Evolutionary conservation across 169 alveolate genomes (phyloP).

Genomic region (Eimeria necatrix): DNA sequence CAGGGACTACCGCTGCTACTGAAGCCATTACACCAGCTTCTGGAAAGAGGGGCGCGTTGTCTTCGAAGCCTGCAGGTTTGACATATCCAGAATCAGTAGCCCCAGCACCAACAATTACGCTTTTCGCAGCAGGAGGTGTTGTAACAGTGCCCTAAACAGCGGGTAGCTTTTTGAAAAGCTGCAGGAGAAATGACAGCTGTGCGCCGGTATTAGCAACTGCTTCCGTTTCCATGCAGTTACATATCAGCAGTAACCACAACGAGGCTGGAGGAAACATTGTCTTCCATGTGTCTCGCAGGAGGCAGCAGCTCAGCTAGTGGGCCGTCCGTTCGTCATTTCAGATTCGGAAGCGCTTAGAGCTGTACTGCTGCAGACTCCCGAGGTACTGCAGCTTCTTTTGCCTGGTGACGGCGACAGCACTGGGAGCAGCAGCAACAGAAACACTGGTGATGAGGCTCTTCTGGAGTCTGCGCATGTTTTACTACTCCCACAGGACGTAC

Average conservation of each 20-base stretch:
- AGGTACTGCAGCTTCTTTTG: not conserved
- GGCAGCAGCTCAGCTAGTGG: not conserved
- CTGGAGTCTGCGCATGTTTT: not conserved
- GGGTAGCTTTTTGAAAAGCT: too few species aligned
- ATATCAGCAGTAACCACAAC: too few species aligned
- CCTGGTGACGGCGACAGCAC: not conserved
- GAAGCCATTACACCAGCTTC: not conserved
- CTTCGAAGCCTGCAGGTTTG: not conserved
- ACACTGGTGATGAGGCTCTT: not conserved
- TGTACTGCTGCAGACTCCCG: not conserved
- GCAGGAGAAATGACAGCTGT: too few species aligned
- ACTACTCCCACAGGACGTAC: not conserved
- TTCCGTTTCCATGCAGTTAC: too few species aligned
- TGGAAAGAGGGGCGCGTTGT: conserved; percentile 16
- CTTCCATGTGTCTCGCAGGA: not conserved
- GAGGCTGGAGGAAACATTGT: too few species aligned
- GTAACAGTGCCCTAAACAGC: too few species aligned
- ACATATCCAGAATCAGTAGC: not conserved
- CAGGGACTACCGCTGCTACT: not conserved
- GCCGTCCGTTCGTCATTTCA: not conserved
- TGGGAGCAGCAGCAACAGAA: conserved; percentile 9
- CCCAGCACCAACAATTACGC: not conserved
- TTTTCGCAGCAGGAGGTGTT: too few species aligned
- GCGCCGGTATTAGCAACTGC: too few species aligned
- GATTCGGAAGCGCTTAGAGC: conserved; percentile 1